Conservation (phyloP, 805 yeast genomes). For the Kazachstania viticola region DNA sequence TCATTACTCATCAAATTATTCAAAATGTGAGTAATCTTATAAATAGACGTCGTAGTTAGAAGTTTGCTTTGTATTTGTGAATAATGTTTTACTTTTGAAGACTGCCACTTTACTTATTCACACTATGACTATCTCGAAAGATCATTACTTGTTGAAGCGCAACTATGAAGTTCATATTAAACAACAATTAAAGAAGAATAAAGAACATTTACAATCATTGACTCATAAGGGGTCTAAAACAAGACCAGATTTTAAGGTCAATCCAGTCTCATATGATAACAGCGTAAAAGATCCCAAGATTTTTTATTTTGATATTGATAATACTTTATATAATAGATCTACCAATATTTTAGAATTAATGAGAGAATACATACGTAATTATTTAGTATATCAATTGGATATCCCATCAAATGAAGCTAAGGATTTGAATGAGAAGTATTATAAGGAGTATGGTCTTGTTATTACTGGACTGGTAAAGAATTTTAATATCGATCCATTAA, state of each 20-base stretch:
- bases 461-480: conserved; percentile 64
- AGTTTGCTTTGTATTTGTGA: too few species aligned
- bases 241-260: conserved; percentile 8
- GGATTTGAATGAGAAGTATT: conserved; percentile 56
- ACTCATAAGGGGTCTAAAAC: conserved; percentile 22
- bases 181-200: conserved; percentile 15
- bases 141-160: neutral
- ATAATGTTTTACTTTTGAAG: too few species aligned
- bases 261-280: conserved; percentile 9
- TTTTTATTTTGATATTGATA: conserved; percentile 86
- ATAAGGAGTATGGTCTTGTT: conserved; percentile 78
- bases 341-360: conserved; percentile 68
- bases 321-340: conserved; percentile 68
- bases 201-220: conserved; percentile 18
- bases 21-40: too few species aligned
- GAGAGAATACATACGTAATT: conserved; percentile 72
- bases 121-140: conserved; percentile 1
- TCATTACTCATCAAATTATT: too few species aligned
- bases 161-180: conserved; percentile 5
- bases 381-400: conserved; percentile 50
- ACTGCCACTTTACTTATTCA: neutral
- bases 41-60: too few species aligned
- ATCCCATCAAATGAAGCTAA: conserved; percentile 61
- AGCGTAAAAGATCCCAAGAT: conserved; percentile 21
- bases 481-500: conserved; percentile 68